Percentiles rank a stretch among this genome's conserved stretches.
Conservation (phyloP, 257 asterid species). For the Datura wrightii region DNA sequence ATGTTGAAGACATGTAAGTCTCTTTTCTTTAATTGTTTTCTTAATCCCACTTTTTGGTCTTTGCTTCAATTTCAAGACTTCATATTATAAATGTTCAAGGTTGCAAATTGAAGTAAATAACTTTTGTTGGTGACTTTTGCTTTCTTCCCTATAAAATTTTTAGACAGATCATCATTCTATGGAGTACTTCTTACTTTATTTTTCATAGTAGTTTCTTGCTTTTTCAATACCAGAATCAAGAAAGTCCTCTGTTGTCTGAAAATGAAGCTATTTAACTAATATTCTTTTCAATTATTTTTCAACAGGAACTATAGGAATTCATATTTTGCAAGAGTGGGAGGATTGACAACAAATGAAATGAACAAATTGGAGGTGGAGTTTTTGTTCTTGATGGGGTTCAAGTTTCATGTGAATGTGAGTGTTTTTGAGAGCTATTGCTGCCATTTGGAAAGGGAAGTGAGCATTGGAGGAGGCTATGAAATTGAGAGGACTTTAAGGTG, state of each 20-base stretch:
- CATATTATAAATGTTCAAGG: not conserved
- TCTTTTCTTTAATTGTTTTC: not conserved
- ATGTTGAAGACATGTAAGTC: slow-evolving; percentile 93
- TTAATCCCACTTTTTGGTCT: not conserved
- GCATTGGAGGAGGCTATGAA: slow-evolving; percentile 93
- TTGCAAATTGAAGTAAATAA: not conserved
- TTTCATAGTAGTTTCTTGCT: not conserved
- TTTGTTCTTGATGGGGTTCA: slow-evolving; percentile 82
- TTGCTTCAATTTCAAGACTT: slow-evolving; percentile 23
- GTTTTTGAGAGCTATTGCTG: slow-evolving; percentile 88
- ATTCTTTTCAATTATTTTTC: not conserved
- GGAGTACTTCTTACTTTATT: not conserved
- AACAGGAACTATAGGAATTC: slow-evolving; percentile 92
- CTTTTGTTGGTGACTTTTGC: slow-evolving; percentile 24
- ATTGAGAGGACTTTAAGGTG: slow-evolving; percentile 90
- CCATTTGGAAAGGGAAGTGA: slow-evolving; percentile 95
- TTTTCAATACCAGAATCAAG: not conserved
- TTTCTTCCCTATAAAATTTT: not conserved
- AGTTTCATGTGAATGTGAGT: slow-evolving; percentile 88
- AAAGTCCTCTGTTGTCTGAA: not conserved
- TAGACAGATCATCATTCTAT: not conserved
- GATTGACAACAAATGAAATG: slow-evolving; percentile 64
- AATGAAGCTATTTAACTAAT: not conserved
- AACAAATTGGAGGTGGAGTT: slow-evolving; percentile 74
- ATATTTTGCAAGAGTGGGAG: slow-evolving; percentile 92